Conservation (phyloP, 2,329 filamentous ascomycete genomes). For the Fusarium sp. region DNA sequence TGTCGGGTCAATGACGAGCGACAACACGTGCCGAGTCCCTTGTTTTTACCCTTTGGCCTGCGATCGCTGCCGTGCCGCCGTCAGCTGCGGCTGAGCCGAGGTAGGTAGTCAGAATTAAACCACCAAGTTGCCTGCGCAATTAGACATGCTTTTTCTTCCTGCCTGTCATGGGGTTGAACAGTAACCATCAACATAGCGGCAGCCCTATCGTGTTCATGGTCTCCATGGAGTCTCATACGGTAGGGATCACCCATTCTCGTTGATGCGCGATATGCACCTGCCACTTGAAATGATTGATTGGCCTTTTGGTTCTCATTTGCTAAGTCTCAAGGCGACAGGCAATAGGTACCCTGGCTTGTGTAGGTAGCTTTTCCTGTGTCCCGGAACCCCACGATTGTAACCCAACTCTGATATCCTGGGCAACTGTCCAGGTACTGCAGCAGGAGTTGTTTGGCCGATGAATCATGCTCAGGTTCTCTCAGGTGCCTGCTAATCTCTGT, state of each 20-base stretch:
- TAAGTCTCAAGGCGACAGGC: background rate
- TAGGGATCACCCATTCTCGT: background rate
- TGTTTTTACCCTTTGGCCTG: constrained; percentile 35
- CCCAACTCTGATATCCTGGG: constrained; percentile 6
- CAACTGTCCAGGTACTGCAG: constrained; percentile 4
- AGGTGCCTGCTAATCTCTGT: constrained; percentile 12
- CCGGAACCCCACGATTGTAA: background rate
- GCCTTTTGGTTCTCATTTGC: constrained; percentile 2
- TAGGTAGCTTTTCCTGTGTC: background rate
- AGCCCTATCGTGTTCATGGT: background rate
- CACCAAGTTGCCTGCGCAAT: background rate
- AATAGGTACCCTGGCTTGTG: background rate
- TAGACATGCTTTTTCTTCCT: background rate
- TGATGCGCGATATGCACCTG: constrained; percentile 7
- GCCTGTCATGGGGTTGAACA: background rate
- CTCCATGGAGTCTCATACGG: background rate
- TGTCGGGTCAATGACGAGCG: constrained; percentile 41
- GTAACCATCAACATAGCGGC: background rate
- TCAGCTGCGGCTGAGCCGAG: constrained; percentile 36
- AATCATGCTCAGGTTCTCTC: constrained; percentile 18
- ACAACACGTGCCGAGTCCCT: constrained; percentile 42
- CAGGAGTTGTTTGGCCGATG: constrained; percentile 20
- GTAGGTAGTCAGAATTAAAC: constrained; percentile 22
- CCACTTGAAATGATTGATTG: constrained; percentile 7
- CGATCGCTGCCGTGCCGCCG: constrained; percentile 23